phyloP scores from a whole-genome alignment of 2,329 filamentous ascomycete genomes.

The Aspergillus piperis region DNA sequence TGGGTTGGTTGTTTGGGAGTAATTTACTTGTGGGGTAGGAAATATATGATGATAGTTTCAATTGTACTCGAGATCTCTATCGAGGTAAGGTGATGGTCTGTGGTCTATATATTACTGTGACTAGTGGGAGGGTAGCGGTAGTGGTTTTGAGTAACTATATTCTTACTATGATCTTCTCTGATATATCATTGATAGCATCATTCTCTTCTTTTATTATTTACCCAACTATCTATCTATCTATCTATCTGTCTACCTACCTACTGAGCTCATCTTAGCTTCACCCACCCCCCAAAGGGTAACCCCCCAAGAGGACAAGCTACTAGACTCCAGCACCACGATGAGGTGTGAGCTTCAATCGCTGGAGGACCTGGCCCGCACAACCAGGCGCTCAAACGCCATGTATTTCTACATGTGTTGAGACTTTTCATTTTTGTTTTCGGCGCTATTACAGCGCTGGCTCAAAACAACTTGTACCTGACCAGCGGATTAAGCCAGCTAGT shows the following conservation, averaged over 20 bases:
- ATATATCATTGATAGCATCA: no score
- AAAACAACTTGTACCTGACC: background rate
- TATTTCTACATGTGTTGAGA: background rate
- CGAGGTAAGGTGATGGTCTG: no score
- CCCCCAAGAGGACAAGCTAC: slow-evolving; percentile 1
- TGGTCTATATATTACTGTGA: no score
- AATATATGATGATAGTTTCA: no score
- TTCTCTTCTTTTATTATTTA: no score
- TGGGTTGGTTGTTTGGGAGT: no score
- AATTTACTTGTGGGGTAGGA: no score
- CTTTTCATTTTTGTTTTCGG: background rate
- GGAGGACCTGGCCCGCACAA: slow-evolving; percentile 3
- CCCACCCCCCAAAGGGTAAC: background rate
- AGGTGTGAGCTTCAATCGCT: slow-evolving; percentile 13
- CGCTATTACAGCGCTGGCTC: background rate
- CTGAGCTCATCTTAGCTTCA: slow-evolving; percentile 11
- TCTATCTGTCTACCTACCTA: background rate
- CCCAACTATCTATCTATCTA: no score
- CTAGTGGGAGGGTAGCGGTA: no score
- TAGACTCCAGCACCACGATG: slow-evolving; percentile 15
- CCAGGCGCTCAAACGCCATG: background rate
- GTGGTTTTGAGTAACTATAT: no score
- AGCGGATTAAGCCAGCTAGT: background rate
- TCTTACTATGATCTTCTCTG: no score
- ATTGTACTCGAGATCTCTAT: no score